A percentile compares a stretch with the other conserved stretches of the same genome.
These are phyloP conservation scores for Solanum pennellii DNA, from an alignment of 257 asterid species.

Conservation along the genomic window DNA sequence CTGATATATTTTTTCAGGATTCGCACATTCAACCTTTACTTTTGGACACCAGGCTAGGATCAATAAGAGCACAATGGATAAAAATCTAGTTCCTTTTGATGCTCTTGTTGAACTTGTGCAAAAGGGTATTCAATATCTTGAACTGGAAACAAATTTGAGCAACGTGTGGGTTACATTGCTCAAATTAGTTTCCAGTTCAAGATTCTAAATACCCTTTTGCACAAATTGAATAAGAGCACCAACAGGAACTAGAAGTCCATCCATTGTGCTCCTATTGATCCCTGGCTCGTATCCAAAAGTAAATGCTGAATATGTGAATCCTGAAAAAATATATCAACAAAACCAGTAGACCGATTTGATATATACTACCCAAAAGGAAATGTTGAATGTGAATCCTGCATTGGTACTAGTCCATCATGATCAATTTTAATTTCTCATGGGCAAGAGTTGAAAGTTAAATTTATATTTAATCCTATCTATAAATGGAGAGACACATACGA, in stretches of 20 bases:
- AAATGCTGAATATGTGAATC: too few relatives aligned
- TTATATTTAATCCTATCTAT: too few relatives aligned
- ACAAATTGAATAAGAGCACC: conserved; percentile 76
- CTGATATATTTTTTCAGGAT: conserved; percentile 38
- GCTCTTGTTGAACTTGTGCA: conserved; percentile 78
- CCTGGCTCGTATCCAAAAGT: too few relatives aligned
- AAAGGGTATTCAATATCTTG: conserved; percentile 82
- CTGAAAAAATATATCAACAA: too few relatives aligned
- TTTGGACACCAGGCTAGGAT: conserved; percentile 84
- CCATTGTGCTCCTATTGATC: conserved; percentile 48
- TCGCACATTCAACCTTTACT: conserved; percentile 71
- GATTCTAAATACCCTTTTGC: conserved; percentile 81
- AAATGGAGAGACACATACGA: too few relatives aligned
- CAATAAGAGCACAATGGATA: conserved; percentile 56
- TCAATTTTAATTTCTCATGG: too few relatives aligned
- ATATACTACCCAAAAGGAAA: too few relatives aligned
- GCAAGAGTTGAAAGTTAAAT: too few relatives aligned
- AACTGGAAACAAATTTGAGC: conserved; percentile 68
- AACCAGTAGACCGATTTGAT: neutral
- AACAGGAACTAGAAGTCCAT: conserved; percentile 83
- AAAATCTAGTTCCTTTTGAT: conserved; percentile 80
- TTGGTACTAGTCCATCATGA: too few relatives aligned
- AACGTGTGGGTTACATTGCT: conserved; percentile 31
- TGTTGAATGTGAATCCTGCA: too few relatives aligned
- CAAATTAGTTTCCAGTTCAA: conserved; percentile 54